These are phyloP conservation scores for Truncatella angustata DNA, from an alignment of 2,329 filamentous ascomycete genomes.

Conservation along the genomic window DNA sequence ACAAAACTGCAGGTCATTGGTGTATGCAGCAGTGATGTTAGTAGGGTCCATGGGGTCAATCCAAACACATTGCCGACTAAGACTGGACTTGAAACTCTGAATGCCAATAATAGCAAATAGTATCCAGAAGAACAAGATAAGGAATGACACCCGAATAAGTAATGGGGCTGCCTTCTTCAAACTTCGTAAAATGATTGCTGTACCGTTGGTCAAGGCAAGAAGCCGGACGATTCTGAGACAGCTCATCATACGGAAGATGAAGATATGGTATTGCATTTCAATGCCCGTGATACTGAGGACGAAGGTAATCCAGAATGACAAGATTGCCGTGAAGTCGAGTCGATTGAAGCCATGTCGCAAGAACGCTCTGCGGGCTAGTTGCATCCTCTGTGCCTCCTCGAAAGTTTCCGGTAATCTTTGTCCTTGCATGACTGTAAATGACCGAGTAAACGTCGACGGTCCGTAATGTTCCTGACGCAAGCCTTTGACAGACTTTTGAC, in stretches of 20 bases:
- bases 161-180: slow-evolving; percentile 92
- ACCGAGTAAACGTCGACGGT: slow-evolving; percentile 68
- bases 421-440: slow-evolving; percentile 73
- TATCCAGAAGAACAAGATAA: slow-evolving; percentile 97
- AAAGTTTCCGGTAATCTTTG: slow-evolving; percentile 59
- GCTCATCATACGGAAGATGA: slow-evolving; percentile 94
- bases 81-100: slow-evolving; percentile 88
- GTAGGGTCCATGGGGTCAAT: slow-evolving; percentile 60
- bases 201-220: slow-evolving; percentile 89
- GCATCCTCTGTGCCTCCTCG: slow-evolving; percentile 77
- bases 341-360: slow-evolving; percentile 94
- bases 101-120: slow-evolving; percentile 95
- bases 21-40: slow-evolving; percentile 55
- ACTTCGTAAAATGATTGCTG: slow-evolving; percentile 90
- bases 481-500: slow-evolving; percentile 64
- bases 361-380: slow-evolving; percentile 88
- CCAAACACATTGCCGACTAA: slow-evolving; percentile 78
- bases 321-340: slow-evolving; percentile 88
- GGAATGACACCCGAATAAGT: slow-evolving; percentile 87
- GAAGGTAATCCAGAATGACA: slow-evolving; percentile 95
- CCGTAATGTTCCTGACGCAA: slow-evolving; percentile 43
- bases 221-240: slow-evolving; percentile 89
- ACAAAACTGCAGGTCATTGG: slow-evolving; percentile 73
- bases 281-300: slow-evolving; percentile 66
- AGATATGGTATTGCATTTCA: slow-evolving; percentile 70